Evolutionary conservation across 1,284 basidiomycete species (phyloP).

Genomic region (Tilletia setariae): DNA sequence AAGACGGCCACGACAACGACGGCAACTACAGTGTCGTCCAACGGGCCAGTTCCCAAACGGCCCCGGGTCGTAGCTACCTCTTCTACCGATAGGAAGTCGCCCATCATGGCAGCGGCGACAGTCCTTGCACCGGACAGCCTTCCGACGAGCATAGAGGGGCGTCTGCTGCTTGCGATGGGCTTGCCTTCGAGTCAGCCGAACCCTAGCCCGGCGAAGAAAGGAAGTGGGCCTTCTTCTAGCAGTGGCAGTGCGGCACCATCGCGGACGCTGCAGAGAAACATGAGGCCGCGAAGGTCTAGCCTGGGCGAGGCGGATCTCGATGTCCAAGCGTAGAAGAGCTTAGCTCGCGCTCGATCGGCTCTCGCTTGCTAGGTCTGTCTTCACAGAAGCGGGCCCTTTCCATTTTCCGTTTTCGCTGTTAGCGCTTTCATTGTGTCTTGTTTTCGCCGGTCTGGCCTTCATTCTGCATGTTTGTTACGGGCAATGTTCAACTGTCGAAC

Average conservation of each 20-base stretch:
- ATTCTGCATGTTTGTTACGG: too few relatives aligned
- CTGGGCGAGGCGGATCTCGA: constrained; percentile 1
- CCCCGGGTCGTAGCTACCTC: neutral
- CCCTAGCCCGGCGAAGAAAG: too few relatives aligned
- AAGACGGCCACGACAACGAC: neutral
- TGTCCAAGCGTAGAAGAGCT: neutral
- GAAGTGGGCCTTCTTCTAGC: too few relatives aligned
- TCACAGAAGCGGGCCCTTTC: neutral
- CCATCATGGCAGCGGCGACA: neutral
- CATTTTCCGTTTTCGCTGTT: too few relatives aligned
- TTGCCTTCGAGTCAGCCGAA: too few relatives aligned
- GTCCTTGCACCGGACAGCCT: neutral
- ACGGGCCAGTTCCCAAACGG: neutral
- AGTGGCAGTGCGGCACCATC: too few relatives aligned
- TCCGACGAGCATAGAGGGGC: neutral
- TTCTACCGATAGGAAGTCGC: neutral
- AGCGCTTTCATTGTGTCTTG: too few relatives aligned
- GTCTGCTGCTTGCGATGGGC: neutral
- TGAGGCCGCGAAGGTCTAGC: neutral
- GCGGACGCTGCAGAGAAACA: neutral
- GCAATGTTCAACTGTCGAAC: too few relatives aligned
- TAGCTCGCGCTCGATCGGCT: neutral
- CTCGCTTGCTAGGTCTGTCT: neutral
- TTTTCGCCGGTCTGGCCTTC: too few relatives aligned
- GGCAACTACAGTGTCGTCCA: neutral